These are phyloP conservation scores for Rosa multiflora DNA, from an alignment of 306 rosid genomes.

Conservation along the genomic window DNA sequence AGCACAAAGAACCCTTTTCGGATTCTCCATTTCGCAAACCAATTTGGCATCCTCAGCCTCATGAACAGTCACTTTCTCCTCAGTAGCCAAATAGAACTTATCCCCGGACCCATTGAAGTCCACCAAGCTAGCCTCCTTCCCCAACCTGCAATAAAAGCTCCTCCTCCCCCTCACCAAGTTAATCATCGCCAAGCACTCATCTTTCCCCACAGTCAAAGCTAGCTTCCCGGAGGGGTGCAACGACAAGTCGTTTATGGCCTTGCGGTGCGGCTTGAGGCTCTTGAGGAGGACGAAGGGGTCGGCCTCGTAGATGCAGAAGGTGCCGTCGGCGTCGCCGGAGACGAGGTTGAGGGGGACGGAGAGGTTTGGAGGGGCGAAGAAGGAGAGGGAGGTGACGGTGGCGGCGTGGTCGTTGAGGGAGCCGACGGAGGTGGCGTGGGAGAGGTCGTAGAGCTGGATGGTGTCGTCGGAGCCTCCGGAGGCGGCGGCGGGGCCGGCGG, in stretches of 20 bases:
- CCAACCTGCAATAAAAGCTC: constrained; percentile 72
- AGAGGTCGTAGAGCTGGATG: constrained; percentile 78
- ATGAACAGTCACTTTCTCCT: constrained; percentile 62
- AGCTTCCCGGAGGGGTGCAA: constrained; percentile 81
- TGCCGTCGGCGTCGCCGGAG: constrained; percentile 78
- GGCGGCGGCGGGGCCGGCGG: constrained; percentile 70
- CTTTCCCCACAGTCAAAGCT: constrained; percentile 75
- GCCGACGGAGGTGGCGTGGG: constrained; percentile 71
- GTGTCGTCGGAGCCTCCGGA: constrained; percentile 92
- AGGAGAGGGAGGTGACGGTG: constrained; percentile 73
- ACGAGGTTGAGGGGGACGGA: constrained; percentile 83
- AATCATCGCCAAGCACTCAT: constrained; percentile 74
- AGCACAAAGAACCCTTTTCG: constrained; percentile 56
- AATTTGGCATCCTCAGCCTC: constrained; percentile 79
- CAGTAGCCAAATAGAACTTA: constrained; percentile 60
- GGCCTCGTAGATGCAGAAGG: constrained; percentile 67
- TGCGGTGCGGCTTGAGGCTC: constrained; percentile 56
- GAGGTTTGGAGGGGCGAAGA: constrained; percentile 61
- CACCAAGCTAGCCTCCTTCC: constrained; percentile 66
- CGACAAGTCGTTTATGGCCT: constrained; percentile 68
- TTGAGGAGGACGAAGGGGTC: constrained; percentile 83
- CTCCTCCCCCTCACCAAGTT: constrained; percentile 76
- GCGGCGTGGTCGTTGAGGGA: constrained; percentile 76
- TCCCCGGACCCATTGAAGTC: constrained; percentile 53
- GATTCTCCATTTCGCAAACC: constrained; percentile 57